Evolutionary conservation across 1,284 basidiomycete species (phyloP), one percentile per base, ranked within the genome.

Genomic region (Cerrena zonata): DNA sequence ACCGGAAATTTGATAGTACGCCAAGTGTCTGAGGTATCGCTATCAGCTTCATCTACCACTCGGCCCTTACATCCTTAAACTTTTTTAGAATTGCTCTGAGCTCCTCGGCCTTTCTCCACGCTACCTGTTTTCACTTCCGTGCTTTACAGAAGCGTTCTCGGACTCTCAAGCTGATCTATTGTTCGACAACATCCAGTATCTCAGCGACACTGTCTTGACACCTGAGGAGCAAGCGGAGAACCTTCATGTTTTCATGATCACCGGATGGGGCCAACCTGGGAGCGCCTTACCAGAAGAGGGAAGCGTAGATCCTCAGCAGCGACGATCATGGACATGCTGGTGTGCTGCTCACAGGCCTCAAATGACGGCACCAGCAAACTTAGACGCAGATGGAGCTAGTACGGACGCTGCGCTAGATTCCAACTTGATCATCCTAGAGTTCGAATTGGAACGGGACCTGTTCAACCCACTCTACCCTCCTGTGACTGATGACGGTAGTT

Each of bases 11-110:
- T 92, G 25, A 58, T 77, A 2, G 86, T 94, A 15, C 77, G 85
- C 10, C 91, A 93, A 61, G 87, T 89, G 0, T 94, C 91, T 12
- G 91, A 93, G 74, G 86, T 89, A 61, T 57, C n/a, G 73, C 60
- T 1, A 37, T 53, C 22, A 10, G 4, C 25, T 38, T 26, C n/a
- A 34, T 34, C 22, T 19, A 18, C n/a, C 21, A 3, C 21, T 13
- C 23, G 25, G 11, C 47, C 18, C 13, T 34, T 34, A 7, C 7
- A 7, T 34, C 36, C 5, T 23, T 26, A 3, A 23, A 67, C 65
- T 11, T 49, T 45, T 27, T 59, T 65, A 76, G 83, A 93, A 85
- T 65, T 82, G 74, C 21, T 75, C 74, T 2, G 78, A 85, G 49
- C 66, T 89, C 4, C 69, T 95, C 2, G 91, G 91, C 1, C 73